Evolutionary conservation across 2,329 filamentous ascomycete species (phyloP).

Genomic region (Nakataea oryzae): DNA sequence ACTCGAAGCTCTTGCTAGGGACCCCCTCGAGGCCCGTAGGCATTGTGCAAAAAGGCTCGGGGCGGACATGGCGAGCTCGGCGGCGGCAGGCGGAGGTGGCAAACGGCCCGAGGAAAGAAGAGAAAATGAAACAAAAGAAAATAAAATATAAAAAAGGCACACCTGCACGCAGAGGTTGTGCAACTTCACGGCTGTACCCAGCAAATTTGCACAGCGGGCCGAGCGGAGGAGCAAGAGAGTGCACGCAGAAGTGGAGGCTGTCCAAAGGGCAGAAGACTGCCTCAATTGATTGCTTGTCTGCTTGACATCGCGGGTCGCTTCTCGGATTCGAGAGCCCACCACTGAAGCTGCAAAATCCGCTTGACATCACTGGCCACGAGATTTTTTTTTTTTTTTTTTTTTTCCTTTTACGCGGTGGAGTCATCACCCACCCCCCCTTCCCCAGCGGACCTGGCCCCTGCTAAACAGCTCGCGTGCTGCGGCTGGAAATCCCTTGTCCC

Average conservation of each 20-base stretch:
- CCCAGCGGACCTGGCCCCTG: background rate
- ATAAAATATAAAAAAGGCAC: background rate
- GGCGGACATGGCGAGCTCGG: constrained; percentile 1
- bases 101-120: no score
- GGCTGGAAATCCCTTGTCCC: background rate
- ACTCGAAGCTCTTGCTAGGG: background rate
- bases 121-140: no score
- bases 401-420: no score
- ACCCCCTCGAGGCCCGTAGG: background rate
- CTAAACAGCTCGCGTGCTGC: background rate
- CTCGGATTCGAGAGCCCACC: background rate
- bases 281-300: background rate
- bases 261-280: background rate
- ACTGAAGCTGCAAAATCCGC: background rate
- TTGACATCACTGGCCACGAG: background rate
- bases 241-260: background rate
- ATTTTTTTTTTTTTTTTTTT: no score
- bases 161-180: background rate
- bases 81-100: no score
- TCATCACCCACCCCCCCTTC: no score
- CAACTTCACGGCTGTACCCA: background rate
- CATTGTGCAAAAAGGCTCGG: constrained; percentile 2
- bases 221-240: background rate
- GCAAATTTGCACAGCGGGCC: background rate
- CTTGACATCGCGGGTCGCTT: background rate